These are phyloP conservation scores for Epichloe gansuensis DNA, from an alignment of 2,329 filamentous ascomycete genomes.

Conservation along the genomic window DNA sequence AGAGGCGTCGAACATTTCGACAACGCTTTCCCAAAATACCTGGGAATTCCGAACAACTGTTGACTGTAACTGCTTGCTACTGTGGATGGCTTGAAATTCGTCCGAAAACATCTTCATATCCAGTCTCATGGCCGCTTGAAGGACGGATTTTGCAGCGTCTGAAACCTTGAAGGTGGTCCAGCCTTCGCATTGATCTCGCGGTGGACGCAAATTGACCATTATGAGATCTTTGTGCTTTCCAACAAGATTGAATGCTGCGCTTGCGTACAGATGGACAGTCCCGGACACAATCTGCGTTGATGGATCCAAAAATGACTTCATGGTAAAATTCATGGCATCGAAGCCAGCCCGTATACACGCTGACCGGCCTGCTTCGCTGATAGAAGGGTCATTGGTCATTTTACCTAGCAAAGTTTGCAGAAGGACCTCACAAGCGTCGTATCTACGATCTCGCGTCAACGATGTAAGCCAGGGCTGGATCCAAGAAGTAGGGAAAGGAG, in stretches of 20 bases:
- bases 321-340: conserved; percentile 43
- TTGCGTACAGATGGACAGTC: conserved; percentile 49
- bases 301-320: conserved; percentile 42
- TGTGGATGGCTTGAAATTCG: conserved; percentile 45
- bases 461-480: conserved; percentile 66
- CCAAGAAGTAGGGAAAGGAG: conserved; percentile 64
- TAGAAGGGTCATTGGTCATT: conserved; percentile 40
- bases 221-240: conserved; percentile 52
- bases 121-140: conserved; percentile 43
- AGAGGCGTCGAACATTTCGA: conserved; percentile 68
- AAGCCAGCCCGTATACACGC: conserved; percentile 54
- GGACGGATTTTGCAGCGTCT: conserved; percentile 30
- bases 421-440: conserved; percentile 70
- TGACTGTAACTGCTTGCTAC: conserved; percentile 49
- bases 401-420: conserved; percentile 61
- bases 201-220: conserved; percentile 22
- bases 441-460: conserved; percentile 61
- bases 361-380: conserved; percentile 44
- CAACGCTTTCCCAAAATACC: conserved; percentile 26
- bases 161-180: conserved; percentile 29
- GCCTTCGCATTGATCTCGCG: conserved; percentile 17
- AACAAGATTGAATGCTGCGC: conserved; percentile 53
- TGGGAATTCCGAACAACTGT: conserved; percentile 56
- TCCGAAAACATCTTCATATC: conserved; percentile 31
- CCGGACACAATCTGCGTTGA: conserved; percentile 32